Percentiles rank a stretch among this genome's conserved stretches.
Evolutionary conservation across 345 rosid genomes (phyloP).

Genomic region (Eucalyptus sp.): DNA sequence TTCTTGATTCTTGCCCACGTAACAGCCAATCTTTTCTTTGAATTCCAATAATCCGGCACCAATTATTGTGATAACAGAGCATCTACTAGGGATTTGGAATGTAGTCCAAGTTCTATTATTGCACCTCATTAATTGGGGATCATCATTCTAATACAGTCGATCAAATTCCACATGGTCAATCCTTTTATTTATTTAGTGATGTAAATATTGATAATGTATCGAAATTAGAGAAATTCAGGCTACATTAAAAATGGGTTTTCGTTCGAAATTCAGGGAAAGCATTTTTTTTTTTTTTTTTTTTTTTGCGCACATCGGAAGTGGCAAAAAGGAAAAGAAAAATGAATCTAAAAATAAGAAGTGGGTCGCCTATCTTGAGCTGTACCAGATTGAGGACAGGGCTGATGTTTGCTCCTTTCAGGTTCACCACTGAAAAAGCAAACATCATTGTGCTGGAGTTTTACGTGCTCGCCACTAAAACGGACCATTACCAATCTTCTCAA

Average conservation of each 20-base stretch:
- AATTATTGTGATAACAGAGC: not conserved
- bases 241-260: not conserved
- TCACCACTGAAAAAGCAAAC: not conserved
- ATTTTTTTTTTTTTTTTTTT: no score
- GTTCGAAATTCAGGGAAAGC: not conserved
- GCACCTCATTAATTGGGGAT: not conserved
- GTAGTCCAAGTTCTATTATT: not conserved
- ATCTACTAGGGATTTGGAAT: not conserved
- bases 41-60: not conserved
- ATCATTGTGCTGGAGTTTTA: not conserved
- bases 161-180: no score
- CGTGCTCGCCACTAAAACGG: not conserved
- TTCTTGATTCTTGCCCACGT: not conserved
- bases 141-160: not conserved
- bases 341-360: not conserved
- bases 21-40: not conserved
- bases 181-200: not conserved
- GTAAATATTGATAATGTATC: not conserved
- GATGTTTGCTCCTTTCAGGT: not conserved
- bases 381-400: not conserved
- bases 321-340: not conserved
- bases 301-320: not conserved
- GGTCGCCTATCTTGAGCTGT: not conserved
- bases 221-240: not conserved
- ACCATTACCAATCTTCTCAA: not conserved